Conservation (phyloP, 1,284 basidiomycete species). For the Lentinula novae-zelandiae region DNA sequence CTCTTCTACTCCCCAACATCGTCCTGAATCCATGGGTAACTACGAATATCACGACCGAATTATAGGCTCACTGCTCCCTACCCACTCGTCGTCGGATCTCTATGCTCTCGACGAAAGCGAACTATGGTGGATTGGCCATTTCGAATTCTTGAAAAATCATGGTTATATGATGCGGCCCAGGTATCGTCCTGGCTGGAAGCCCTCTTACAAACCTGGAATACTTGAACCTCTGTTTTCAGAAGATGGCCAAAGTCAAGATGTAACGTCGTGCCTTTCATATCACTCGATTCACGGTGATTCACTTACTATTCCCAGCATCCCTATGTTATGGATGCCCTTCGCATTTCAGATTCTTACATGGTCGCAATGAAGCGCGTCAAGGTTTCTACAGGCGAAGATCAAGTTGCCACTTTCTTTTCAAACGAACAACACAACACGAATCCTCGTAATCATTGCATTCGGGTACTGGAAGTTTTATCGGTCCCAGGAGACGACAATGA, state of each 20-base stretch:
- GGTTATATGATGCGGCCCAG: constrained; percentile 34
- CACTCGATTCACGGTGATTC: no score
- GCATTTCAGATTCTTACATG: not conserved
- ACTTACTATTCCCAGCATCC: not conserved
- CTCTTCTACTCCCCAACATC: no score
- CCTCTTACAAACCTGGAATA: constrained; percentile 23
- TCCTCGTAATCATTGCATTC: constrained; percentile 15
- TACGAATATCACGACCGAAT: not conserved
- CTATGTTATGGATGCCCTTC: constrained; percentile 7
- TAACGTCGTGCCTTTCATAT: not conserved
- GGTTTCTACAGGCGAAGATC: not conserved
- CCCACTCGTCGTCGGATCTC: not conserved
- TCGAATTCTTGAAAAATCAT: not conserved
- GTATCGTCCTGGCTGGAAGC: constrained; percentile 31
- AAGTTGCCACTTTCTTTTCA: not conserved
- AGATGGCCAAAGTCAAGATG: not conserved
- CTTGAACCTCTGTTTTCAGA: not conserved
- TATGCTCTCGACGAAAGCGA: not conserved
- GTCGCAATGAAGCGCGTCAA: constrained; percentile 7
- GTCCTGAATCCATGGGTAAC: no score
- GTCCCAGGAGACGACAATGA: constrained; percentile 6
- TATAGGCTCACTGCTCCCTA: not conserved
- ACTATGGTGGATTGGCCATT: not conserved
- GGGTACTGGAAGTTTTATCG: constrained; percentile 10
- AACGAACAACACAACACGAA: not conserved